phyloP scores from a whole-genome alignment of 2,329 filamentous ascomycete genomes.

The Sphaceloma murrayae region DNA sequence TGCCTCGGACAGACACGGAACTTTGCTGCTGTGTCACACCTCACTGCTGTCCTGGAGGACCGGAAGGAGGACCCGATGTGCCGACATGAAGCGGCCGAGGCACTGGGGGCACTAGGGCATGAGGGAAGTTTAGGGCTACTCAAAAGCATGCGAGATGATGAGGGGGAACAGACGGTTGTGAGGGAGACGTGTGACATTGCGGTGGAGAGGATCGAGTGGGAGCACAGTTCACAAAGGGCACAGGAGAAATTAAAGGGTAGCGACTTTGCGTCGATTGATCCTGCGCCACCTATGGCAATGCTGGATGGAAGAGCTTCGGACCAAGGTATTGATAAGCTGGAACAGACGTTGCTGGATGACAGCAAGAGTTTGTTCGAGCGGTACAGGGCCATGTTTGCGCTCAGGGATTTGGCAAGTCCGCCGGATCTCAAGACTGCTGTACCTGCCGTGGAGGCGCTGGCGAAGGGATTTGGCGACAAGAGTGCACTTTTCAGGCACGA shows the following conservation, averaged over 20 bases:
- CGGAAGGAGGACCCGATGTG: slow-evolving; percentile 86
- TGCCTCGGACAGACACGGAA: slow-evolving; percentile 89
- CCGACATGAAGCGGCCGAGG: slow-evolving; percentile 91
- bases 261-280: slow-evolving; percentile 92
- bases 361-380: slow-evolving; percentile 74
- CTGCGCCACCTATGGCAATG: slow-evolving; percentile 77
- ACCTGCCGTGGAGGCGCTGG: slow-evolving; percentile 76
- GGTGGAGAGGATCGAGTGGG: slow-evolving; percentile 88
- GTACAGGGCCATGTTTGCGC: slow-evolving; percentile 96
- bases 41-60: slow-evolving; percentile 67
- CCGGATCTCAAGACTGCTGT: slow-evolving; percentile 82
- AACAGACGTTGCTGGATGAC: slow-evolving; percentile 68
- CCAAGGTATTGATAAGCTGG: slow-evolving; percentile 63
- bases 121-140: slow-evolving; percentile 63
- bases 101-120: slow-evolving; percentile 77
- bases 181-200: slow-evolving; percentile 95
- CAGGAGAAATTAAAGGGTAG: slow-evolving; percentile 68
- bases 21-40: slow-evolving; percentile 58
- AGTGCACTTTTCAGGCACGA: slow-evolving; percentile 96
- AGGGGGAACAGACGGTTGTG: slow-evolving; percentile 69
- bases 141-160: slow-evolving; percentile 61
- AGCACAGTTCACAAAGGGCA: slow-evolving; percentile 59
- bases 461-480: slow-evolving; percentile 72
- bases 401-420: slow-evolving; percentile 88
- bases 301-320: slow-evolving; percentile 35